These are phyloP conservation scores for Tetrapisispora arboricola DNA, from an alignment of 805 yeast species.

Conservation along the genomic window DNA sequence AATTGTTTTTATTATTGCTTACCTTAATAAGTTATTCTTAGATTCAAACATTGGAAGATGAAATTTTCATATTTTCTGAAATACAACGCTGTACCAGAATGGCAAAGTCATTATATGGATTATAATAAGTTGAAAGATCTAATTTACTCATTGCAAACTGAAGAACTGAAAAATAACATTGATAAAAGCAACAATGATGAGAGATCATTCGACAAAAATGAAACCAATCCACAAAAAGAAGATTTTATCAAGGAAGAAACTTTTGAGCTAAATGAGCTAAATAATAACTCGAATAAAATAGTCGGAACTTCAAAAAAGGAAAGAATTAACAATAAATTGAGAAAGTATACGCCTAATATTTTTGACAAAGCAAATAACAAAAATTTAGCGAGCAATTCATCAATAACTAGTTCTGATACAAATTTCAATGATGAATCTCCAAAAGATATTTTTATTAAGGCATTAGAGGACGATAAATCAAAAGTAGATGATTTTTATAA, in stretches of 20 bases:
- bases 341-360: constrained; percentile 1
- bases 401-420: background rate
- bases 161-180: constrained; percentile 15
- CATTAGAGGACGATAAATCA: constrained; percentile 36
- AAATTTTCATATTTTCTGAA: constrained; percentile 59
- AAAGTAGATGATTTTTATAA: constrained; percentile 46
- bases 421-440: constrained; percentile 23
- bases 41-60: no score
- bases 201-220: background rate
- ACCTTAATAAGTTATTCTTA: no score
- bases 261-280: constrained; percentile 20
- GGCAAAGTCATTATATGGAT: constrained; percentile 76
- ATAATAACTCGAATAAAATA: background rate
- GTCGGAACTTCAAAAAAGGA: background rate
- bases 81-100: constrained; percentile 71
- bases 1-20: no score
- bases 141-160: constrained; percentile 44
- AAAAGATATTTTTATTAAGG: constrained; percentile 36
- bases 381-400: background rate
- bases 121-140: constrained; percentile 49
- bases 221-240: background rate
- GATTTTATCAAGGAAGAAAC: constrained; percentile 10
- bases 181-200: background rate
- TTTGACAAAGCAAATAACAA: background rate
- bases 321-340: background rate